phyloP scores from a whole-genome alignment of 2,329 filamentous ascomycete genomes.

The Boeremia exigua region DNA sequence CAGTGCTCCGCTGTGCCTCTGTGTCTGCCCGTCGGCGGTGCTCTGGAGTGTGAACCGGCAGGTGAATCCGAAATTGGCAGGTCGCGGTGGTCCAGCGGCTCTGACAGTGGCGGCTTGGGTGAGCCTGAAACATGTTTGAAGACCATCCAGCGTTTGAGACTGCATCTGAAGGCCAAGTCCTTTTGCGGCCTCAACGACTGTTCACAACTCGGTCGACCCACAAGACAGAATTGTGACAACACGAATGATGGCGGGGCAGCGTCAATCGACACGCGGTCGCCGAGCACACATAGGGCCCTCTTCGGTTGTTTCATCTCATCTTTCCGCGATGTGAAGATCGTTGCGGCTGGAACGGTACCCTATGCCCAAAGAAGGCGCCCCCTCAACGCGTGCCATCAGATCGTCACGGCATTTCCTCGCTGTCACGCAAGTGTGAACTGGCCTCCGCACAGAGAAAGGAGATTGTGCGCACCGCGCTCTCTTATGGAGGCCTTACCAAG shows the following conservation, averaged over 20 bases:
- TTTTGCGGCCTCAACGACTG: constrained; percentile 15
- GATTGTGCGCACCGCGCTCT: not conserved
- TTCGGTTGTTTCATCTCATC: constrained; percentile 39
- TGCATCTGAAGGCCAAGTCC: constrained; percentile 6
- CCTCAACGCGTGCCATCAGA: constrained; percentile 12
- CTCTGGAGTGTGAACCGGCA: constrained; percentile 9
- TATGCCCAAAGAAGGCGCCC: constrained; percentile 20
- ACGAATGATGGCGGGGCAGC: constrained; percentile 24
- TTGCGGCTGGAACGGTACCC: constrained; percentile 29
- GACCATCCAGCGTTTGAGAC: constrained; percentile 19
- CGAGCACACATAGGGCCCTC: constrained; percentile 21
- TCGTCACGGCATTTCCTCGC: constrained; percentile 8
- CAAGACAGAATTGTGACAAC: constrained; percentile 21
- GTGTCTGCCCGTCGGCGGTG: constrained; percentile 3
- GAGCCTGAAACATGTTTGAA: constrained; percentile 23
- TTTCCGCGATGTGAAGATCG: constrained; percentile 27
- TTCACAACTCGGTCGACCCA: constrained; percentile 18
- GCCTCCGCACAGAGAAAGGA: not conserved
- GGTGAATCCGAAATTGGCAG: constrained; percentile 19
- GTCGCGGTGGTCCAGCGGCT: constrained; percentile 15
- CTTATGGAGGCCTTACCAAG: constrained; percentile 9
- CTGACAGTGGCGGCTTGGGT: constrained; percentile 18
- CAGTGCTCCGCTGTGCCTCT: constrained; percentile 18
- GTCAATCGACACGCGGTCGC: constrained; percentile 20
- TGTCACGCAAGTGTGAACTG: not conserved